Percentiles rank a stretch among this genome's conserved stretches.
phyloP scores from a whole-genome alignment of 164 flowering plant genomes.

The Tinospora cordifolia region DNA sequence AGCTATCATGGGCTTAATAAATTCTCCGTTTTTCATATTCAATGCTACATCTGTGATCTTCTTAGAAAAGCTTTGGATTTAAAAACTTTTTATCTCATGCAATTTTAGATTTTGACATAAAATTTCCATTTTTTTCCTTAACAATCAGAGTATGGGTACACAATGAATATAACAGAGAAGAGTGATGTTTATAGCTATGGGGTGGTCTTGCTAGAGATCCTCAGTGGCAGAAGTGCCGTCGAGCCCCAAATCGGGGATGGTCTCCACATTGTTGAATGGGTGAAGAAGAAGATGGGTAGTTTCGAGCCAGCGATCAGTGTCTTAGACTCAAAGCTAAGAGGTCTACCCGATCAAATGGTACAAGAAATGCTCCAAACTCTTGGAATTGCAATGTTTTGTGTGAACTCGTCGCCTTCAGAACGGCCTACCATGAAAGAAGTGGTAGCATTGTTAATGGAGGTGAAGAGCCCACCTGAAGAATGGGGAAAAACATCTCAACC shows the following conservation, averaged over 20 bases:
- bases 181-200: slow-evolving; percentile 98
- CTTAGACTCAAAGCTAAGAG: slow-evolving; percentile 67
- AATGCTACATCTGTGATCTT: neutral
- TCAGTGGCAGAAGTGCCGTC: slow-evolving; percentile 78
- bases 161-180: slow-evolving; percentile 94
- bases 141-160: slow-evolving; percentile 89
- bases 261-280: slow-evolving; percentile 94
- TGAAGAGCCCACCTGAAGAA: slow-evolving; percentile 82
- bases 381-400: slow-evolving; percentile 92
- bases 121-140: neutral
- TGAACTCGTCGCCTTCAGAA: slow-evolving; percentile 74
- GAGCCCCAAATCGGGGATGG: slow-evolving; percentile 66
- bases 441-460: slow-evolving; percentile 83
- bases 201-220: slow-evolving; percentile 76
- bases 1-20: neutral
- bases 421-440: slow-evolving; percentile 98
- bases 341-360: slow-evolving; percentile 71
- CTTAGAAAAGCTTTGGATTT: no score
- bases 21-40: neutral
- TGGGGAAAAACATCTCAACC: slow-evolving; percentile 90
- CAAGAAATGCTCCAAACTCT: slow-evolving; percentile 96
- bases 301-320: slow-evolving; percentile 68
- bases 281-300: slow-evolving; percentile 88
- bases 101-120: neutral
- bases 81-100: neutral